Evolutionary conservation across 2,329 filamentous ascomycete species (phyloP), one percentile per base, ranked within the genome.

Genomic region (Remersonia thermophila): DNA sequence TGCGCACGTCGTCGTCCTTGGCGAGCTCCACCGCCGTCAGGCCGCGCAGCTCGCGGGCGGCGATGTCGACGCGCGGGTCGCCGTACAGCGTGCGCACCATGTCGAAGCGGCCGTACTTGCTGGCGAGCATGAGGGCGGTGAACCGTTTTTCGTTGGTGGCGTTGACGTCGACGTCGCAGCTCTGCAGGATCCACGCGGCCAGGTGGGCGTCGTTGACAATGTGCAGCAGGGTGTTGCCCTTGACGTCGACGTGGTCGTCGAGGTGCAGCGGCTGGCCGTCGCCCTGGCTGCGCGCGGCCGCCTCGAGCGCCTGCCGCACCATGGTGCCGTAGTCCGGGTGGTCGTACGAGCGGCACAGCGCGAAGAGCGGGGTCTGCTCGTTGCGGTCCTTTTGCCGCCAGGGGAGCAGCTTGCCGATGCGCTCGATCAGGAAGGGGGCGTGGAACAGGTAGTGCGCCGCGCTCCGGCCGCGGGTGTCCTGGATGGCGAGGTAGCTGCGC

Each of bases 361-460:
- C 91, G 55, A 98, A 96, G 7, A 98, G 63, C 2, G 91, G 93
- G n/a, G 93, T 98, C 58, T 96, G 91, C 0, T 91, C 91, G 53
- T 96, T 95, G 55, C 86, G 93, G 58, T 98, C 91, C 47, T 80
- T 85, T 56, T 93, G 76, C 39, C 77, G 73, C 91, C 91, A 98
- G 7, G 85, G 83, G 36, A 98, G 65, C 46, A 89, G 61, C 41
- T 71, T 69, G 2, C 86, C 87, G 41, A 96, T 79, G 37, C 72
- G 70, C 30, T 67, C 63, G 47, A 98, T 91, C 14, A 98, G 65
- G 36, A 73, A 69, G 2, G 91, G 91, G 7, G 84, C 80, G 52
- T 94, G 83, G 61, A 98, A 98, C 12, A 98, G 68, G 56, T 98
- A 98, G 58, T 98, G 91, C n/a, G 81, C 91, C 35, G 84, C 73